Evolutionary conservation across 2,329 filamentous ascomycete species (phyloP).

Genomic region (Clonostachys byssicola): DNA sequence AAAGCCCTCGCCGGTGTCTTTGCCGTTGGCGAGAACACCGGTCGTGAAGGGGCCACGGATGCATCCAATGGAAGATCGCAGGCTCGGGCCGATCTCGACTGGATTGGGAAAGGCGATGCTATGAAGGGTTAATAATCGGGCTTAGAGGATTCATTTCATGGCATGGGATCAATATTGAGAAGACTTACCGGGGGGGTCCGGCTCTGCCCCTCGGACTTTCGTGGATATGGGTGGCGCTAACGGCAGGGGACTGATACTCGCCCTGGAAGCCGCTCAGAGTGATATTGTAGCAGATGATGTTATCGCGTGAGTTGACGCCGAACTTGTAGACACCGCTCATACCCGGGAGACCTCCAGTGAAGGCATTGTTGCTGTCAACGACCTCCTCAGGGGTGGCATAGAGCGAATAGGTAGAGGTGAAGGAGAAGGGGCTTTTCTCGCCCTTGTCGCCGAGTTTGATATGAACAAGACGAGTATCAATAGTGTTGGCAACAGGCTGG

Average conservation of each 20-base stretch:
- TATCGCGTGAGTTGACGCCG: slow-evolving; percentile 42
- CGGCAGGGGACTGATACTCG: slow-evolving; percentile 42
- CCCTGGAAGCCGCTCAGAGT: slow-evolving; percentile 42
- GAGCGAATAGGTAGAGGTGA: slow-evolving; percentile 44
- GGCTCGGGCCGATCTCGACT: slow-evolving; percentile 18
- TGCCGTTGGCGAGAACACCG: slow-evolving; percentile 17
- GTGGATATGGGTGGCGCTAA: slow-evolving; percentile 52
- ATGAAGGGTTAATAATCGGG: not conserved
- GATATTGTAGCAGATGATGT: slow-evolving; percentile 45
- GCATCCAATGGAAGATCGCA: slow-evolving; percentile 34
- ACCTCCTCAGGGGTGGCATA: slow-evolving; percentile 44
- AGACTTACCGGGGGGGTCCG: slow-evolving; percentile 41
- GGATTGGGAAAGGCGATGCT: slow-evolving; percentile 46
- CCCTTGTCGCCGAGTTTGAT: not conserved
- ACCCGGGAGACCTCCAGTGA: slow-evolving; percentile 33
- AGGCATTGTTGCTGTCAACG: slow-evolving; percentile 30
- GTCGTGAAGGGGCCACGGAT: slow-evolving; percentile 27
- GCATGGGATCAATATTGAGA: not conserved
- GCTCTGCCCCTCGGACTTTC: slow-evolving; percentile 35
- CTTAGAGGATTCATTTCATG: too few species aligned
- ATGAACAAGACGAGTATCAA: not conserved
- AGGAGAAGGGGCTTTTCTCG: slow-evolving; percentile 20
- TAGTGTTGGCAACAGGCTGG: slow-evolving; percentile 8
- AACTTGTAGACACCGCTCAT: slow-evolving; percentile 44
- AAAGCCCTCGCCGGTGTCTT: slow-evolving; percentile 35